Evolutionary conservation across 2,329 filamentous ascomycete species (phyloP).

Genomic region (Rutstroemia sp.): DNA sequence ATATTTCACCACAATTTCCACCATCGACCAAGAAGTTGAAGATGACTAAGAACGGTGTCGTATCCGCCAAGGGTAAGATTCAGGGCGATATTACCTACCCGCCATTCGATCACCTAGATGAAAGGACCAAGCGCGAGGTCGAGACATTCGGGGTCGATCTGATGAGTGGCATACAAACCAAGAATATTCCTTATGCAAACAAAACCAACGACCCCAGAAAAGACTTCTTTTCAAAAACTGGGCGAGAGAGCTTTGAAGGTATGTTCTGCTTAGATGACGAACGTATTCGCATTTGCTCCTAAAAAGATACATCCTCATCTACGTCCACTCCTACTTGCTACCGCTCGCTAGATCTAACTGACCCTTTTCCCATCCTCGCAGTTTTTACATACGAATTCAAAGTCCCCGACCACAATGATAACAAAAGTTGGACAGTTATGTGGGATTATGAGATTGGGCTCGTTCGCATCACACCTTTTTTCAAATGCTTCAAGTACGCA

Average conservation of each 20-base stretch:
- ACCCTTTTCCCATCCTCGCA: conserved; percentile 33
- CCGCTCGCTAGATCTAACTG: neutral
- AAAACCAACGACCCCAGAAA: conserved; percentile 76
- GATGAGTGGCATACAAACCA: conserved; percentile 52
- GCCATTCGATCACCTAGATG: conserved; percentile 62
- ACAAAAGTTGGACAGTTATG: conserved; percentile 68
- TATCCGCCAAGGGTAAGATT: conserved; percentile 53
- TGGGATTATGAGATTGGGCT: conserved; percentile 97
- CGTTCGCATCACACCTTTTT: conserved; percentile 88
- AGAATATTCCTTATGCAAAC: conserved; percentile 69
- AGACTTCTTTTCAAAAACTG: conserved; percentile 77
- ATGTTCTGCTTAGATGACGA: conserved; percentile 24
- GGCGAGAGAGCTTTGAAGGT: conserved; percentile 85
- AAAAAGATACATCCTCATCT: neutral
- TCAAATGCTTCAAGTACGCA: conserved; percentile 80
- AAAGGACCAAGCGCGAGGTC: conserved; percentile 49
- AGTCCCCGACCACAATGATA: conserved; percentile 58
- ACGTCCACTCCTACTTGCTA: too few relatives aligned
- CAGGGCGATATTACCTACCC: conserved; percentile 65
- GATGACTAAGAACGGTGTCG: conserved; percentile 55
- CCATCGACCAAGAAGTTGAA: conserved; percentile 43
- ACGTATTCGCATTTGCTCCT: neutral
- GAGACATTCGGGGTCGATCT: conserved; percentile 59
- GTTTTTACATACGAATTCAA: conserved; percentile 82
- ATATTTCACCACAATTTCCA: conserved; percentile 21